Base-by-base conservation (phyloP, 208 protist genomes). In the Acanthamoeba polyphaga region DNA sequence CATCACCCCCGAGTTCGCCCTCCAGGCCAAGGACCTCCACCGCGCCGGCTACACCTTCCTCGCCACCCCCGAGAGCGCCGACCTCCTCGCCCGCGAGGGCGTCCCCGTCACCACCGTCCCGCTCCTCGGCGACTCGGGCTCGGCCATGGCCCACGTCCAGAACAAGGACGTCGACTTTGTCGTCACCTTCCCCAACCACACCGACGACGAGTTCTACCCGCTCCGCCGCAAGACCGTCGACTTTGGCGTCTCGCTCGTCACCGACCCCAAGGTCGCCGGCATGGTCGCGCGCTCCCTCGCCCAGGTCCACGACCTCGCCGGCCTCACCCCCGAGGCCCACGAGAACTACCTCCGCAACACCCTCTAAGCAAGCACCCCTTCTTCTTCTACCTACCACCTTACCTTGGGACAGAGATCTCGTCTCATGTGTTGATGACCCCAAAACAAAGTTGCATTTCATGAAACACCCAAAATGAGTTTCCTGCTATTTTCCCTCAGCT, bases 61-160 rank as follows among this genome's bases (percentile, higher is more conserved):
- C 96, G 97, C 98, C 92, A 97, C 96, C 96, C 64, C 64, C 29
- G 96, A 97, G 38, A 99, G 98, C 10, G 96, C 97, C n/a, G 92
- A 96, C 55, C 97, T 98, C 76, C 97, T 99, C 32, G 74, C 53
- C 27, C 96, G 97, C 84, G 97, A 97, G 95, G 98, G 97, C 95
- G 96, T 99, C 64, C 68, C 95, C 43, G 76, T 58, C 76, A 29
- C 46, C 76, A 85, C 76, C 46, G 76, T 85, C 7, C 76, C 76
- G 19, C 76, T 85, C 76, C 5, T 6, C 0, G 76, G 76, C 46
- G 76, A 84, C 22, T 22, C n/a, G 29, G 46, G 46, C 43, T 85
- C 76, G 27, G 76, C 76, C 46, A 51, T 85, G 32, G 76, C 13
- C 24, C 34, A 60, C 19, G 29, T 85, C 76, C 43, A 85, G 46